Percentiles rank a stretch among this genome's conserved stretches.
Evolutionary conservation across 1,284 basidiomycete genomes (phyloP).

Genomic region (Naganishia liquefaciens): DNA sequence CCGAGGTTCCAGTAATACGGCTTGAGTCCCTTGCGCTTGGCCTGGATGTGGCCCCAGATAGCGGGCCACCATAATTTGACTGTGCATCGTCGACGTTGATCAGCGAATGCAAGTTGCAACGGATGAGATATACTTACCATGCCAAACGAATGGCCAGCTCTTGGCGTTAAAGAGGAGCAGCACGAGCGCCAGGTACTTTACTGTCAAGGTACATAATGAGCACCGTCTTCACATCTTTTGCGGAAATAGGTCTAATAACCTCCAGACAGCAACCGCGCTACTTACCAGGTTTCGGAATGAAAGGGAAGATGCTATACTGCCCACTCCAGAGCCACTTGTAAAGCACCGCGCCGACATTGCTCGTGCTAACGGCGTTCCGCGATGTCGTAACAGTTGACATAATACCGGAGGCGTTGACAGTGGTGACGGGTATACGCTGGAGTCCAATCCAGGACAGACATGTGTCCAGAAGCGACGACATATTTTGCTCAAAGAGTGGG

Average conservation of each 20-base stretch:
- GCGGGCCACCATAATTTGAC: constrained; percentile 33
- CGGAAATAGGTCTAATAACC: too few species aligned
- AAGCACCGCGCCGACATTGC: constrained; percentile 2
- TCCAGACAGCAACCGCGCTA: not conserved
- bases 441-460: constrained; percentile 21
- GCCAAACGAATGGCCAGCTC: constrained; percentile 52
- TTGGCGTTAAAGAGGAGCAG: constrained; percentile 47
- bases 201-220: constrained; percentile 34
- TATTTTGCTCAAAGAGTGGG: not conserved
- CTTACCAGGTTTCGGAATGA: constrained; percentile 30
- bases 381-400: constrained; percentile 15
- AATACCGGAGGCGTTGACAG: constrained; percentile 1
- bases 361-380: constrained; percentile 1
- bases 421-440: constrained; percentile 12
- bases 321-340: constrained; percentile 24
- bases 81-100: not conserved
- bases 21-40: constrained; percentile 31
- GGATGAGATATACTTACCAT: constrained; percentile 41
- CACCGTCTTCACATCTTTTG: too few species aligned
- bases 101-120: not conserved
- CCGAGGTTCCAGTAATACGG: constrained; percentile 29
- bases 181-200: constrained; percentile 49
- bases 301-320: constrained; percentile 32
- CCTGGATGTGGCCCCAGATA: constrained; percentile 26
- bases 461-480: not conserved